phyloP scores from a whole-genome alignment of 2,329 filamentous ascomycete genomes.

The Trichophyton rubrum region DNA sequence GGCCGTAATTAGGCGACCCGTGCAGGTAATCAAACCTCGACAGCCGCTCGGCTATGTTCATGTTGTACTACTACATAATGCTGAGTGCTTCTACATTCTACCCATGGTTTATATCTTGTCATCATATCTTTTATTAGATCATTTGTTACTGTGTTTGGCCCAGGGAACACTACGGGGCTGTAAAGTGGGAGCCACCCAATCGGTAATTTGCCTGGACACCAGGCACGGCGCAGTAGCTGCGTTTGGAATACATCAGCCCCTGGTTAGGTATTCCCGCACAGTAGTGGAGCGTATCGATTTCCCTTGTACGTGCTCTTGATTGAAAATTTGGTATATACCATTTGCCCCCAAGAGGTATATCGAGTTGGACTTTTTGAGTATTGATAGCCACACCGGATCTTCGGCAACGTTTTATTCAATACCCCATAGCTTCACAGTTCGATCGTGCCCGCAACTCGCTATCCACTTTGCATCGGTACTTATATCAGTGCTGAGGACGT shows the following conservation, averaged over 20 bases:
- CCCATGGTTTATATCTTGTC: background rate
- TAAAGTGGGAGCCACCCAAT: background rate
- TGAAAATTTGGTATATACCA: too few species aligned
- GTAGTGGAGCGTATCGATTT: too few species aligned
- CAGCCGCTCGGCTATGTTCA: background rate
- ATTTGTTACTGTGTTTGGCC: background rate
- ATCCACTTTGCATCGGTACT: slow-evolving; percentile 82
- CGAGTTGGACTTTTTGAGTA: background rate
- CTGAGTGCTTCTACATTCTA: background rate
- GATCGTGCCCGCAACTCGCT: slow-evolving; percentile 83
- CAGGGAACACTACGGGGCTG: background rate
- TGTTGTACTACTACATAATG: background rate
- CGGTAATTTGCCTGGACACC: too few species aligned
- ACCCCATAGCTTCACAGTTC: slow-evolving; percentile 93
- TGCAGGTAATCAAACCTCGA: background rate
- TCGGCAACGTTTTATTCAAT: slow-evolving; percentile 41
- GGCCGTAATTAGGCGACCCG: background rate
- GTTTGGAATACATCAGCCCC: too few species aligned
- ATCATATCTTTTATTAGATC: background rate
- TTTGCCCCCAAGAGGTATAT: too few species aligned
- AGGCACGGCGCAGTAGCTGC: too few species aligned
- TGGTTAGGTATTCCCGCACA: too few species aligned
- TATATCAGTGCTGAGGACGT: slow-evolving; percentile 82
- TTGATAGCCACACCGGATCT: background rate
- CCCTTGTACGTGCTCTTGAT: too few species aligned